Evolutionary conservation across 2,329 filamentous ascomycete genomes (phyloP).

Genomic region (Blastomyces percursus): DNA sequence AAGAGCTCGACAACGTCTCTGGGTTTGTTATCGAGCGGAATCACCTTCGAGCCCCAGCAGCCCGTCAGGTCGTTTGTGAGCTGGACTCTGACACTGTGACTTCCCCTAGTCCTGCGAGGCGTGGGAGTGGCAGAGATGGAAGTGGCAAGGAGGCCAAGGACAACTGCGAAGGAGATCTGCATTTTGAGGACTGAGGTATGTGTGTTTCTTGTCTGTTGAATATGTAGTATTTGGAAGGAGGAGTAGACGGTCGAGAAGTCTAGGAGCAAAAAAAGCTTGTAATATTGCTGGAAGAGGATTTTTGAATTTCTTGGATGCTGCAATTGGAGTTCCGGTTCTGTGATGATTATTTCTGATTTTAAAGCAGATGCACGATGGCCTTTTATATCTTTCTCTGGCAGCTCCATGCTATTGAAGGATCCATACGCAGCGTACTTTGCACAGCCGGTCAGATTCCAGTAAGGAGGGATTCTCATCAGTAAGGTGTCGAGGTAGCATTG

Average conservation of each 20-base stretch:
- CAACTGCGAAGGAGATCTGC: background rate
- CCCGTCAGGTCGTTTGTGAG: background rate
- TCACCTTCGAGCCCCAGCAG: background rate
- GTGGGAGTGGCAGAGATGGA: background rate
- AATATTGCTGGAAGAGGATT: background rate
- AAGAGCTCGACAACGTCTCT: background rate
- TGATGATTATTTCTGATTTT: background rate
- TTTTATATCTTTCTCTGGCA: background rate
- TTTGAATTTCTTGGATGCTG: background rate
- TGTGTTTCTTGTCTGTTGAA: background rate
- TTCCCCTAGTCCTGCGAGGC: background rate
- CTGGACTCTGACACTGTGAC: background rate
- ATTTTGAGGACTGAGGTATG: background rate
- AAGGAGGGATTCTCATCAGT: background rate
- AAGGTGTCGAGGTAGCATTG: background rate
- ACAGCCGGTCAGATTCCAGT: background rate
- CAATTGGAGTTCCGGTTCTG: background rate
- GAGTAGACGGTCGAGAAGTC: background rate
- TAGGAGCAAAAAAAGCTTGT: background rate
- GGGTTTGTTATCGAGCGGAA: background rate
- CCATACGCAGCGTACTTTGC: too few relatives aligned
- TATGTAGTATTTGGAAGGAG: background rate
- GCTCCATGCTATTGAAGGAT: background rate
- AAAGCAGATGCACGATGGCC: background rate
- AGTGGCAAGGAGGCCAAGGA: background rate